Percentiles rank a stretch among this genome's conserved stretches.
These are phyloP conservation scores for Diospyros kaki DNA, from an alignment of 148 eudicot genomes.

Conservation along the genomic window DNA sequence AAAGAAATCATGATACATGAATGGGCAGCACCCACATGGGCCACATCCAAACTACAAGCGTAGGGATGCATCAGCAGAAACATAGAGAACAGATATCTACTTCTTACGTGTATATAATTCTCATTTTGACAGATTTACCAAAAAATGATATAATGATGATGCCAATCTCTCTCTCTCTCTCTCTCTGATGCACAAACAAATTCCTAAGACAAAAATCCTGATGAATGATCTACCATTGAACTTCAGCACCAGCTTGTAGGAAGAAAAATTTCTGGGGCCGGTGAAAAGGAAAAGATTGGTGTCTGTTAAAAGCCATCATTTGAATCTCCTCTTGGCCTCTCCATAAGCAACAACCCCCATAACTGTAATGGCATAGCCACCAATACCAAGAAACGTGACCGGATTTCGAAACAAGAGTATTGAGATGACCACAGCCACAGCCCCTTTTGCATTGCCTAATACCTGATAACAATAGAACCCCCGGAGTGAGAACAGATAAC, in stretches of 20 bases:
- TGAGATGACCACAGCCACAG: slow-evolving; percentile 95
- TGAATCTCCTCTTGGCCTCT: slow-evolving; percentile 80
- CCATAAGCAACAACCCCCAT: slow-evolving; percentile 93
- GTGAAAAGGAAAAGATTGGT: not conserved
- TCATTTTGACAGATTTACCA: not conserved
- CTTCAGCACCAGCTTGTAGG: not conserved
- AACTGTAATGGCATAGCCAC: slow-evolving; percentile 87
- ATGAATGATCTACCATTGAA: not conserved
- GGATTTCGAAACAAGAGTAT: slow-evolving; percentile 88
- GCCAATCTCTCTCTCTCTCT: too few relatives aligned
- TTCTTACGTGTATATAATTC: too few relatives aligned
- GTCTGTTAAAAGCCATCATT: slow-evolving; percentile 22
- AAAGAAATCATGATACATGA: too few relatives aligned
- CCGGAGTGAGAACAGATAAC: not conserved
- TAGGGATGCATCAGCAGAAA: too few relatives aligned
- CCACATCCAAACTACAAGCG: too few relatives aligned
- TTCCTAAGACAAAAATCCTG: not conserved
- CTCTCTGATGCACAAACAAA: too few relatives aligned
- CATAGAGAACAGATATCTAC: too few relatives aligned
- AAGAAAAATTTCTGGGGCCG: not conserved
- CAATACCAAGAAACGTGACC: slow-evolving; percentile 75
- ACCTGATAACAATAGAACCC: slow-evolving; percentile 42
- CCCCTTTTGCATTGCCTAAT: slow-evolving; percentile 94
- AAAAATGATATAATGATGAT: not conserved
- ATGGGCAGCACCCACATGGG: too few relatives aligned